phyloP scores from a whole-genome alignment of 1,284 basidiomycete genomes.

The Agaricales sp. region DNA sequence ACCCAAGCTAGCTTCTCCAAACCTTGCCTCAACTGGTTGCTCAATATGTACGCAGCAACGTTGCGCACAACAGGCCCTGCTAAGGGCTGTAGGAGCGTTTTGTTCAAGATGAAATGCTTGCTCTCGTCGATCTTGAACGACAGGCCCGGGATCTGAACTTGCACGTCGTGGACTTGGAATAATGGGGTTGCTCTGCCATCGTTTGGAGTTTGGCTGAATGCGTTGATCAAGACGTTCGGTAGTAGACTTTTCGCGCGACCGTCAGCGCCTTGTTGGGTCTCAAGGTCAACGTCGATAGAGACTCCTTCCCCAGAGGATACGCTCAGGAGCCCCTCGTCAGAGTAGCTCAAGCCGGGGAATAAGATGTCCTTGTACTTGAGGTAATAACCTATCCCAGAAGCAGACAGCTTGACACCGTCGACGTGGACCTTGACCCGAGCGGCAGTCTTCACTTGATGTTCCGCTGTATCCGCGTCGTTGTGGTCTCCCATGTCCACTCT shows the following conservation, averaged over 20 bases:
- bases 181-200: slow-evolving; percentile 21
- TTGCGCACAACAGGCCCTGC: slow-evolving; percentile 24
- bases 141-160: slow-evolving; percentile 26
- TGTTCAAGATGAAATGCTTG: slow-evolving; percentile 39
- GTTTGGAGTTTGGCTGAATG: too few species aligned
- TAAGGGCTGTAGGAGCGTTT: slow-evolving; percentile 34
- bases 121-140: slow-evolving; percentile 27
- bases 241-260: slow-evolving; percentile 1
- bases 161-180: slow-evolving; percentile 30
- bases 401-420: slow-evolving; percentile 31
- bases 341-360: slow-evolving; percentile 23
- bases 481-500: slow-evolving; percentile 23
- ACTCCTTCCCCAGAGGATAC: slow-evolving; percentile 26
- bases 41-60: slow-evolving; percentile 20
- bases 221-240: slow-evolving; percentile 13
- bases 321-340: slow-evolving; percentile 36
- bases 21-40: slow-evolving; percentile 20
- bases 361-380: slow-evolving; percentile 25
- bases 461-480: neutral
- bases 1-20: slow-evolving; percentile 22
- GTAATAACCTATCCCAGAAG: slow-evolving; percentile 34
- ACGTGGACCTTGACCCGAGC: slow-evolving; percentile 27
- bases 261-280: slow-evolving; percentile 12
- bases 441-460: slow-evolving; percentile 16
- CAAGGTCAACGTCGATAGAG: slow-evolving; percentile 30